Conservation (phyloP, 805 yeast species). For the Saturnispora serradocipensis region DNA sequence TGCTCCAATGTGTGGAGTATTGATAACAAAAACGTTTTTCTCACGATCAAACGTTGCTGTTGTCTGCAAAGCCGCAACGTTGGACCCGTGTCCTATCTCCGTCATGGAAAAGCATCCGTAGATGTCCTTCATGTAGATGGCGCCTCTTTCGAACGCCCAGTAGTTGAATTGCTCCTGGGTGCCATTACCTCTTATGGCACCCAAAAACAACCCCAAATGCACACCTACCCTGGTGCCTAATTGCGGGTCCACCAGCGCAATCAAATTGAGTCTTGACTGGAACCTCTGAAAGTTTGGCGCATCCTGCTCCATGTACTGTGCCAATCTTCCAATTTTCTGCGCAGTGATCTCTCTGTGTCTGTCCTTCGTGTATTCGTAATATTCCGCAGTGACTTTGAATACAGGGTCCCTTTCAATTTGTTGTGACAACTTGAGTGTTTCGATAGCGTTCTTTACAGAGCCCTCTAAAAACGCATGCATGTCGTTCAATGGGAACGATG, state of each 20-base stretch:
- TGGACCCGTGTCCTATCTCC: constrained; percentile 87
- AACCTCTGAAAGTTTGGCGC: constrained; percentile 35
- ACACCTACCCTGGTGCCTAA: constrained; percentile 78
- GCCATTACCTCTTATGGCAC: constrained; percentile 80
- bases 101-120: constrained; percentile 94
- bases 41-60: constrained; percentile 68
- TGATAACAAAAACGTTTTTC: constrained; percentile 59
- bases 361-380: constrained; percentile 48
- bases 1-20: constrained; percentile 87
- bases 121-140: constrained; percentile 46
- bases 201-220: constrained; percentile 76
- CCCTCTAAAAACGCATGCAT: constrained; percentile 53
- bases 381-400: constrained; percentile 41
- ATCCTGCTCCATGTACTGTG: constrained; percentile 46
- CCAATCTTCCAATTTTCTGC: constrained; percentile 48
- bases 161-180: constrained; percentile 73
- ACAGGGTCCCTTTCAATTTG: constrained; percentile 64
- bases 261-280: constrained; percentile 48
- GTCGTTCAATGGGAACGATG: constrained; percentile 34
- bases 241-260: constrained; percentile 68
- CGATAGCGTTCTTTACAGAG: constrained; percentile 33
- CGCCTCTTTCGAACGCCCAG: constrained; percentile 71
- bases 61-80: constrained; percentile 91
- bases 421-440: constrained; percentile 41
- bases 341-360: constrained; percentile 56